phyloP scores from a whole-genome alignment of 2,329 filamentous ascomycete species.

The Exophiala alcalophila region DNA sequence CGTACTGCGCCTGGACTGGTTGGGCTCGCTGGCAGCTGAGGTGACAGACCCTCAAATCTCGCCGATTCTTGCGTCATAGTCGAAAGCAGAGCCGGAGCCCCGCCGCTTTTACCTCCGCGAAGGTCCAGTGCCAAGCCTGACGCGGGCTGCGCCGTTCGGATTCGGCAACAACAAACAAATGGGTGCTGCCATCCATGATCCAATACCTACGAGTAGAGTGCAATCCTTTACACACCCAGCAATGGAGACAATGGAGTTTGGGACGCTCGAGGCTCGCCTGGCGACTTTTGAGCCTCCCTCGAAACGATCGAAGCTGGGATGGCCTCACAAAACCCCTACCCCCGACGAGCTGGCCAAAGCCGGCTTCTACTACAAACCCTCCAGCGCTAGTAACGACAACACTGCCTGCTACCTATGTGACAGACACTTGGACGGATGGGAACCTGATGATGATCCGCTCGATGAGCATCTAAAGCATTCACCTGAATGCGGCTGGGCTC shows the following conservation, averaged over 20 bases:
- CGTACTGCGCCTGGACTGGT: no score
- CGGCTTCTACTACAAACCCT: constrained; percentile 85
- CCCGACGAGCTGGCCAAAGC: constrained; percentile 77
- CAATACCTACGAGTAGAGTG: no score
- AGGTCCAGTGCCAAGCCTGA: constrained; percentile 5
- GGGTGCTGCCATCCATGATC: no score
- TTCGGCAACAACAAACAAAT: constrained; percentile 17
- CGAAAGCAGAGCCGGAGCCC: constrained; percentile 4
- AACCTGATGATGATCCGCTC: constrained; percentile 77
- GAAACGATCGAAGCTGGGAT: constrained; percentile 59
- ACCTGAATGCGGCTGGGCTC: constrained; percentile 80
- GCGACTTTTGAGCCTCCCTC: constrained; percentile 70
- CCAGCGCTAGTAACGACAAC: constrained; percentile 74
- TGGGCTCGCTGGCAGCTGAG: no score
- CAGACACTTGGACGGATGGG: constrained; percentile 87
- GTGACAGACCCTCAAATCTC: no score
- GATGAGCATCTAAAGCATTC: constrained; percentile 83
- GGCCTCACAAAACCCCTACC: constrained; percentile 73
- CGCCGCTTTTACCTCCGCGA: no score
- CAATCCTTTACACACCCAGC: background rate
- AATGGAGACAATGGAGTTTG: constrained; percentile 23
- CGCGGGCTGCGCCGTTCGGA: constrained; percentile 3
- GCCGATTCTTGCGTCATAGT: constrained; percentile 2
- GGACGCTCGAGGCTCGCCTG: constrained; percentile 71
- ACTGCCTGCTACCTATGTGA: constrained; percentile 84